Percentiles rank a stretch among this genome's conserved stretches.
These are phyloP conservation scores for Oehlia diaphana DNA, from an alignment of 192 early-diverging fungal genomes.

Conservation along the genomic window DNA sequence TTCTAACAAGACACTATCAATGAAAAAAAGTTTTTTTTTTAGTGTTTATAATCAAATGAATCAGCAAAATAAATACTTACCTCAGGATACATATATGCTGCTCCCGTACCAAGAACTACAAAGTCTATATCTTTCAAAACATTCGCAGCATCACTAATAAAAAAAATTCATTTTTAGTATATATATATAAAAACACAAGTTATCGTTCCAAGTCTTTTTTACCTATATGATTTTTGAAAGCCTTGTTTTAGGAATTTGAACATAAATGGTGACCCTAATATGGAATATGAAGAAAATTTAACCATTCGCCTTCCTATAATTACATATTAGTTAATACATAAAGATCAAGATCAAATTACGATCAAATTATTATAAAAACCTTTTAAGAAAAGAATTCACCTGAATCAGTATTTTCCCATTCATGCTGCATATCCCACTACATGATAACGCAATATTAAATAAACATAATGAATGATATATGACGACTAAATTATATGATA, in stretches of 20 bases:
- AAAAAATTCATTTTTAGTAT: background rate
- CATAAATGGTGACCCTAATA: background rate
- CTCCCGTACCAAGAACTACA: conserved; percentile 3
- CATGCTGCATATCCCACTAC: conserved; percentile 17
- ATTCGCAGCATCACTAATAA: background rate
- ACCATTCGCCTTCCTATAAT: conserved; percentile 1
- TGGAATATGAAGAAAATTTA: background rate
- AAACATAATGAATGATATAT: background rate
- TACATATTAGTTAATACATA: background rate
- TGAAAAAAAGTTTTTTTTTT: background rate
- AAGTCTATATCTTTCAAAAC: background rate
- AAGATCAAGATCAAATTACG: background rate
- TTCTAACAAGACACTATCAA: conserved; percentile 10
- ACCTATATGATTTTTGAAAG: conserved; percentile 8
- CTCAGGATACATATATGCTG: conserved; percentile 15
- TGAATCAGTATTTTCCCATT: conserved; percentile 11
- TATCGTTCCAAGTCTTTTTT: background rate
- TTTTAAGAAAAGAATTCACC: background rate
- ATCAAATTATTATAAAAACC: background rate
- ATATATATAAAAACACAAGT: background rate
- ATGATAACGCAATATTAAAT: background rate
- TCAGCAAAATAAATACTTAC: background rate
- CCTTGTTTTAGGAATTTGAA: conserved; percentile 12
- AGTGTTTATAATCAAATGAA: background rate
- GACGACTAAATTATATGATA: background rate